phyloP scores from a whole-genome alignment of 2,329 filamentous ascomycete genomes.

The Escovopsis sp. region DNA sequence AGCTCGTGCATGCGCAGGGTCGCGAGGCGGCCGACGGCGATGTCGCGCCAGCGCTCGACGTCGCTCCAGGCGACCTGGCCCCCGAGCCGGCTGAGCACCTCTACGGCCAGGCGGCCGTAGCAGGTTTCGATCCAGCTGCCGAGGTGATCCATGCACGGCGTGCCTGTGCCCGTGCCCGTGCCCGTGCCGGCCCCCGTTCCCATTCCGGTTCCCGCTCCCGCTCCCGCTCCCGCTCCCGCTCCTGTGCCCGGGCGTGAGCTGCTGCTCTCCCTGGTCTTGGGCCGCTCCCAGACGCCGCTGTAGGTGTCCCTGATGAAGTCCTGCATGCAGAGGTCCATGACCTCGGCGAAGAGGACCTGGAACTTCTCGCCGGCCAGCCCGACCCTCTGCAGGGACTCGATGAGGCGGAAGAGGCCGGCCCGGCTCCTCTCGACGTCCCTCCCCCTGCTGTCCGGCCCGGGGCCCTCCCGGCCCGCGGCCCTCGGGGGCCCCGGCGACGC shows the following conservation, averaged over 20 bases:
- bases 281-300: slow-evolving; percentile 42
- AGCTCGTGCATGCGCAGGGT: slow-evolving; percentile 55
- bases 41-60: slow-evolving; percentile 55
- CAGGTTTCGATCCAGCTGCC: slow-evolving; percentile 53
- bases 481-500: slow-evolving; percentile 9
- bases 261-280: slow-evolving; percentile 9
- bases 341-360: slow-evolving; percentile 56
- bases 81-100: slow-evolving; percentile 39
- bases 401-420: slow-evolving; percentile 37
- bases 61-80: slow-evolving; percentile 36
- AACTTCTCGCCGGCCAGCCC: slow-evolving; percentile 56
- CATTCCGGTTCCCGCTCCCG: too few relatives aligned
- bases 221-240: not conserved
- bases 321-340: slow-evolving; percentile 52
- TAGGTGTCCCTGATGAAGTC: slow-evolving; percentile 48
- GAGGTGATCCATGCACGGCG: slow-evolving; percentile 42
- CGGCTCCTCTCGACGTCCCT: slow-evolving; percentile 23
- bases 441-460: slow-evolving; percentile 5
- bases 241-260: slow-evolving; percentile 1
- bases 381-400: slow-evolving; percentile 46
- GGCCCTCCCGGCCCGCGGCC: slow-evolving; percentile 2
- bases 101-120: slow-evolving; percentile 48
- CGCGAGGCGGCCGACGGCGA: slow-evolving; percentile 53
- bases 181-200: too few relatives aligned
- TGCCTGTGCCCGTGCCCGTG: too few relatives aligned